Evolutionary conservation across 768 basidiomycete species (phyloP), one percentile per base, ranked within the genome.

Genomic region (Lactarius hengduanensis): DNA sequence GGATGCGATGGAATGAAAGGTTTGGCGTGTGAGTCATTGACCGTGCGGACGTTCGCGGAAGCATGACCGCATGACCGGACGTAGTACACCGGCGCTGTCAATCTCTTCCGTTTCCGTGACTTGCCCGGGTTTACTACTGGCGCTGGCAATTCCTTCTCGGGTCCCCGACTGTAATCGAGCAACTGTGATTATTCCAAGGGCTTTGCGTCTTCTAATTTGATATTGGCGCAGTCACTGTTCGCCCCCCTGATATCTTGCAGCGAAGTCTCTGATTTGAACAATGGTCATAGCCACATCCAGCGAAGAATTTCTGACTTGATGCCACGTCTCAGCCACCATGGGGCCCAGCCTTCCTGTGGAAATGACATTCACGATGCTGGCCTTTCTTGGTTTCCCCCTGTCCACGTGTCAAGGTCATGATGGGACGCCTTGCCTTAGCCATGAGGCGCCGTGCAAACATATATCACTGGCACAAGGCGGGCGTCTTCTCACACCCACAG

Each of bases 341-440:
- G 41, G 5, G 16, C 45, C 40, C 50, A 16, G 38, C 66, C 13
- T 54, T 59, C n/a, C 36, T 20, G 50, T 36, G 32, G 54, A 26
- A 15, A 4, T 2, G 15, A 4, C 38, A 40, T 54, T 54, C 64
- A 60, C 22, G 47, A 41, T 30, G 41, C 30, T 5, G 30, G 40
- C 56, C 30, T 43, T 59, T 41, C 38, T n/a, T 45, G 58, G 22
- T 38, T 63, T 67, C 54, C 13, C 59, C 47, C 20, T 10, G 32
- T 67, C 59, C 66, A 67, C 66, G 66, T 67, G 66, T 59, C 43
- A 63, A 36, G 57, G 38, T 38, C 60, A 67, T 69, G 62, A 67
- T 69, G 62, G 36, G 45, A 64, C 67, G 62, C 67, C 69, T 69
- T 60, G 66, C 60, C 26, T 59, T 61, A 40, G 13, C 55, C 69